Evolutionary conservation across 2,329 filamentous ascomycete genomes (phyloP).

Genomic region (Neofusicoccum parvum): DNA sequence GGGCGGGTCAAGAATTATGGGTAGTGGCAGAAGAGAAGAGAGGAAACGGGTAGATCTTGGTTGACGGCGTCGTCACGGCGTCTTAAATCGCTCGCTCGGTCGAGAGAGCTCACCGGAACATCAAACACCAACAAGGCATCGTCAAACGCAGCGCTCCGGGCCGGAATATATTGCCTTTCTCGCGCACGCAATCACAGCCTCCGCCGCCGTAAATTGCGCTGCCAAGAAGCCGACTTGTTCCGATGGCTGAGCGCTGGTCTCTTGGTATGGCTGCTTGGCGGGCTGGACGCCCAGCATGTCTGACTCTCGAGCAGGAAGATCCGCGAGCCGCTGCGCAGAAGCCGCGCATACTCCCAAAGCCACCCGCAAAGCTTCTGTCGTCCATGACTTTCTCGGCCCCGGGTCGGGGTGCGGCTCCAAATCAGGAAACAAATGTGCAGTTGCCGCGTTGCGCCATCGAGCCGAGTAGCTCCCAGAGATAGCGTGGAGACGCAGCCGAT

Average conservation of each 20-base stretch:
- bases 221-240: conserved; percentile 5
- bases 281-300: background rate
- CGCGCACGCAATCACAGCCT: background rate
- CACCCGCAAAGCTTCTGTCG: conserved; percentile 8
- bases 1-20: background rate
- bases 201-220: background rate
- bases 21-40: background rate
- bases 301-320: background rate
- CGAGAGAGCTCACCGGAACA: background rate
- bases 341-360: background rate
- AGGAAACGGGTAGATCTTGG: background rate
- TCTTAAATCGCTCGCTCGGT: background rate
- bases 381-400: background rate
- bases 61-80: background rate
- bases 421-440: background rate
- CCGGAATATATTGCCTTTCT: conserved; percentile 1
- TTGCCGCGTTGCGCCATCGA: too few species aligned
- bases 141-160: background rate
- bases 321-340: background rate
- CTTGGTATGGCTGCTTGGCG: background rate
- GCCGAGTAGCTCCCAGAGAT: background rate
- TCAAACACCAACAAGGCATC: background rate
- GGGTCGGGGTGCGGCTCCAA: background rate
- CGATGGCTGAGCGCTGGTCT: conserved; percentile 3
- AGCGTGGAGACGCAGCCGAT: background rate